Percentiles rank a stretch among this genome's conserved stretches.
phyloP scores from a whole-genome alignment of 495 filamentous ascomycete species.

The Tuber brumale region DNA sequence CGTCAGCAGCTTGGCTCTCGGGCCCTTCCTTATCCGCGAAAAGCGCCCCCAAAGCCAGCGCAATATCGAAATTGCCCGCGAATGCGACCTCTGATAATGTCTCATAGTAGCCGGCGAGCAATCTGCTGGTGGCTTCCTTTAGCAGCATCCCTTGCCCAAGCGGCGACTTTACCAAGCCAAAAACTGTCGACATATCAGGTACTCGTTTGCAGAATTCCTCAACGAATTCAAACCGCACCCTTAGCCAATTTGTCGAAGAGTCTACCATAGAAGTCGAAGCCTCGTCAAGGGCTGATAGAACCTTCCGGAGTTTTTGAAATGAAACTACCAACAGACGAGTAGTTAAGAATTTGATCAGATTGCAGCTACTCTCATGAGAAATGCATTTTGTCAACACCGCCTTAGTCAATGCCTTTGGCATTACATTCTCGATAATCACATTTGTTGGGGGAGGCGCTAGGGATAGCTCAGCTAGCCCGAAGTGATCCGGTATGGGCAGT shows the following conservation, averaged over 20 bases:
- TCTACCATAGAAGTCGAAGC: slow-evolving; percentile 43
- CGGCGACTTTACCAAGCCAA: slow-evolving; percentile 16
- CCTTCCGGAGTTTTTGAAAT: slow-evolving; percentile 65
- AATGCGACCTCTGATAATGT: slow-evolving; percentile 71
- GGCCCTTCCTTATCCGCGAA: slow-evolving; percentile 12
- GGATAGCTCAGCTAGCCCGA: slow-evolving; percentile 53
- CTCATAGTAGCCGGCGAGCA: slow-evolving; percentile 74
- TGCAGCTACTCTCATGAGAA: slow-evolving; percentile 56
- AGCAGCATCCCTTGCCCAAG: slow-evolving; percentile 50
- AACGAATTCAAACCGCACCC: slow-evolving; percentile 48
- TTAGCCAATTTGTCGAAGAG: slow-evolving; percentile 31
- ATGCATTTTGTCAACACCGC: slow-evolving; percentile 71
- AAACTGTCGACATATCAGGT: slow-evolving; percentile 52
- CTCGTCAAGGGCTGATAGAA: slow-evolving; percentile 52
- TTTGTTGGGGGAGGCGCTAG: slow-evolving; percentile 65
- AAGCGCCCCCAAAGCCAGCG: slow-evolving; percentile 27
- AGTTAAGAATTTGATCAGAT: slow-evolving; percentile 71
- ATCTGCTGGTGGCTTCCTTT: slow-evolving; percentile 65
- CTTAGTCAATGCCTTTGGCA: slow-evolving; percentile 74
- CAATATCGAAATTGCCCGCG: slow-evolving; percentile 75
- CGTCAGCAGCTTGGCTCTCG: neutral
- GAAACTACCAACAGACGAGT: slow-evolving; percentile 68
- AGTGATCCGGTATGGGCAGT: slow-evolving; percentile 62
- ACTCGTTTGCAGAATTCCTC: slow-evolving; percentile 71
- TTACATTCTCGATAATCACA: slow-evolving; percentile 71